Conservation (phyloP, 2,329 filamentous ascomycete species). For the Arthrobotrys megalospora region DNA sequence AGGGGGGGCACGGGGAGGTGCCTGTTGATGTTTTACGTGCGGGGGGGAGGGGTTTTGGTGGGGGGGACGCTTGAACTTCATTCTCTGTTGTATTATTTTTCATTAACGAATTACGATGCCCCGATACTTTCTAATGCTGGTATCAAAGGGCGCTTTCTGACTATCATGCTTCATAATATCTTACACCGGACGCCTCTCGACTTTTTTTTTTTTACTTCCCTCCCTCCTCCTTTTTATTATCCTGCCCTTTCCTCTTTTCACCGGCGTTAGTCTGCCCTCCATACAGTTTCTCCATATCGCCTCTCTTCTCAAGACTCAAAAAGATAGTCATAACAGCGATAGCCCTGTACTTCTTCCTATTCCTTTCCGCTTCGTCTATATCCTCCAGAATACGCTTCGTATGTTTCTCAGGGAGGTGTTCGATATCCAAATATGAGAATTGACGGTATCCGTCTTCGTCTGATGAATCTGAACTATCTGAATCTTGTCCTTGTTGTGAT, state of each 20-base stretch:
- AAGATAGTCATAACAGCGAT: slow-evolving; percentile 55
- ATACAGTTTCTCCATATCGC: slow-evolving; percentile 47
- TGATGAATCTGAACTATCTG: slow-evolving; percentile 8
- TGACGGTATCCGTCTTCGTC: slow-evolving; percentile 47
- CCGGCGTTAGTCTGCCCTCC: slow-evolving; percentile 50
- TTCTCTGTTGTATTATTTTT: too few species aligned
- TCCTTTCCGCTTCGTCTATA: slow-evolving; percentile 55
- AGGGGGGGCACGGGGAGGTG: background rate
- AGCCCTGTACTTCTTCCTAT: slow-evolving; percentile 52
- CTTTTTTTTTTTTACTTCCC: background rate
- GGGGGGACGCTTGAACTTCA: too few species aligned
- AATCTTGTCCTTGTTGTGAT: background rate
- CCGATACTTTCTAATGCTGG: too few species aligned
- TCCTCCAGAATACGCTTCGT: slow-evolving; percentile 50
- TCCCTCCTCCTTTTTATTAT: background rate
- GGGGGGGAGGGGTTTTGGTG: too few species aligned
- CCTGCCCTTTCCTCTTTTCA: slow-evolving; percentile 16
- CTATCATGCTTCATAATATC: background rate
- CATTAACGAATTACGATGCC: too few species aligned
- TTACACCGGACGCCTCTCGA: background rate
- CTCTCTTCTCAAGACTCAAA: slow-evolving; percentile 40
- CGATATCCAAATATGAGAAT: slow-evolving; percentile 49
- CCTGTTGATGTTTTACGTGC: too few species aligned
- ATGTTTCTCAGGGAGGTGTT: slow-evolving; percentile 41
- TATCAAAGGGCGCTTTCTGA: background rate